phyloP scores from a whole-genome alignment of 257 asterid species.

The Plantago elongata region DNA sequence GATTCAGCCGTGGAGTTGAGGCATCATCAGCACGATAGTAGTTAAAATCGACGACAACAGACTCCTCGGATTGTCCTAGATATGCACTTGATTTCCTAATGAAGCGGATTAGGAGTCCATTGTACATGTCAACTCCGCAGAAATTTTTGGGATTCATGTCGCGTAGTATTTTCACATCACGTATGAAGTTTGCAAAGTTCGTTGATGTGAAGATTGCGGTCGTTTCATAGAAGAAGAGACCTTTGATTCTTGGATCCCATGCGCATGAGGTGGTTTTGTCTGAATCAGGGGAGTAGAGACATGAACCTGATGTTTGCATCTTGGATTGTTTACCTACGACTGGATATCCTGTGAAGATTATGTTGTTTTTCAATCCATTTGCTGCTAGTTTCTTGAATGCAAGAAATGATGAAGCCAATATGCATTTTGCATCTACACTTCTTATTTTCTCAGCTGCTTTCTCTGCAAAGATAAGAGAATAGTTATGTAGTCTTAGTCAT shows the following conservation, averaged over 20 bases:
- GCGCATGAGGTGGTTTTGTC: conserved; percentile 39
- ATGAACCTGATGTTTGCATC: conserved; percentile 85
- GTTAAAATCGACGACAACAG: conserved; percentile 63
- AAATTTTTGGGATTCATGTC: conserved; percentile 46
- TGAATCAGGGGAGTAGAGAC: conserved; percentile 51
- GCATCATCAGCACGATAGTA: conserved; percentile 56
- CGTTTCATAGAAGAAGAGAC: conserved; percentile 63
- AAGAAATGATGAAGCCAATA: conserved; percentile 35
- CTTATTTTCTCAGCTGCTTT: conserved; percentile 42
- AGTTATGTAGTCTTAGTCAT: background rate
- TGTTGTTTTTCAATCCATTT: conserved; percentile 76
- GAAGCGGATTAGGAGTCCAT: conserved; percentile 68
- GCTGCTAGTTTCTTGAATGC: conserved; percentile 45
- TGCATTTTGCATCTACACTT: conserved; percentile 45
- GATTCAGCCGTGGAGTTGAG: conserved; percentile 45
- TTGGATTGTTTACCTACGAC: conserved; percentile 64
- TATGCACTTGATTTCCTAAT: conserved; percentile 49
- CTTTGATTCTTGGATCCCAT: conserved; percentile 75
- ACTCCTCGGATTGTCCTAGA: conserved; percentile 56
- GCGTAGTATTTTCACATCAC: conserved; percentile 49
- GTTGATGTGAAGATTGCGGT: conserved; percentile 47
- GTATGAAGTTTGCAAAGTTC: conserved; percentile 38
- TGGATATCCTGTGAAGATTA: conserved; percentile 67
- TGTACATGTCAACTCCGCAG: conserved; percentile 79
- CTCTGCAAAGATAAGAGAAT: conserved; percentile 34